Evolutionary conservation across 441 rosid species (phyloP).

Genomic region (Aleurites moluccanus): DNA sequence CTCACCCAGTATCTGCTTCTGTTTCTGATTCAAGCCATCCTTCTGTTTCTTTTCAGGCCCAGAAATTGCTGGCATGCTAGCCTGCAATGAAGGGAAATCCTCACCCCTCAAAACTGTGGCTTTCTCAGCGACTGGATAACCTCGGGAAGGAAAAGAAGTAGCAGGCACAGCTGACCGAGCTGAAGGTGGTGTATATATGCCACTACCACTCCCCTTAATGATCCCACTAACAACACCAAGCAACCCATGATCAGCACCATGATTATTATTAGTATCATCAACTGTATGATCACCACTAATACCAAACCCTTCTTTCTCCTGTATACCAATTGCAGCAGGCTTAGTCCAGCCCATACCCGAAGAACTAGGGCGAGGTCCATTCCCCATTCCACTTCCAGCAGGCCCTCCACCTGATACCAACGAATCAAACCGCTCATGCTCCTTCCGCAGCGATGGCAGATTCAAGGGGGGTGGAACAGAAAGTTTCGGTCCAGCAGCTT

Average conservation of each 20-base stretch:
- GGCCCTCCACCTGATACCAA: constrained; percentile 57
- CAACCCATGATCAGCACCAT: constrained; percentile 39
- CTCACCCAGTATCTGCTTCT: constrained; percentile 52
- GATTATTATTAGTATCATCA: constrained; percentile 15
- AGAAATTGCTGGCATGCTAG: constrained; percentile 58
- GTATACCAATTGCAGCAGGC: constrained; percentile 53
- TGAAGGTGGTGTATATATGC: constrained; percentile 53
- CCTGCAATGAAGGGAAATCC: constrained; percentile 93
- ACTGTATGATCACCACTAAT: constrained; percentile 27
- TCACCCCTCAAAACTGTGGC: constrained; percentile 78
- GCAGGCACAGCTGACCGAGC: constrained; percentile 39
- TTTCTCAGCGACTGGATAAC: constrained; percentile 45
- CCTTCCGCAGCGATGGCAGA: constrained; percentile 86
- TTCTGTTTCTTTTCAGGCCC: constrained; percentile 69
- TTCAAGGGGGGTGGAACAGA: constrained; percentile 99
- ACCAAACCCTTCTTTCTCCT: constrained; percentile 52
- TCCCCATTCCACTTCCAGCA: constrained; percentile 70
- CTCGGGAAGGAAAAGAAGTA: constrained; percentile 35
- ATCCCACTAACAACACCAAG: constrained; percentile 45
- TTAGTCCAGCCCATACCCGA: constrained; percentile 91
- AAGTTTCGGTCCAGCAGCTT: constrained; percentile 78
- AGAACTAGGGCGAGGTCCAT: constrained; percentile 73
- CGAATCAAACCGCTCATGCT: constrained; percentile 81
- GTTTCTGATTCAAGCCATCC: constrained; percentile 63
- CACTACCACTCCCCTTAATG: constrained; percentile 41